Conservation (phyloP, 2,329 filamentous ascomycete genomes). For the Nigrospora osmanthi region DNA sequence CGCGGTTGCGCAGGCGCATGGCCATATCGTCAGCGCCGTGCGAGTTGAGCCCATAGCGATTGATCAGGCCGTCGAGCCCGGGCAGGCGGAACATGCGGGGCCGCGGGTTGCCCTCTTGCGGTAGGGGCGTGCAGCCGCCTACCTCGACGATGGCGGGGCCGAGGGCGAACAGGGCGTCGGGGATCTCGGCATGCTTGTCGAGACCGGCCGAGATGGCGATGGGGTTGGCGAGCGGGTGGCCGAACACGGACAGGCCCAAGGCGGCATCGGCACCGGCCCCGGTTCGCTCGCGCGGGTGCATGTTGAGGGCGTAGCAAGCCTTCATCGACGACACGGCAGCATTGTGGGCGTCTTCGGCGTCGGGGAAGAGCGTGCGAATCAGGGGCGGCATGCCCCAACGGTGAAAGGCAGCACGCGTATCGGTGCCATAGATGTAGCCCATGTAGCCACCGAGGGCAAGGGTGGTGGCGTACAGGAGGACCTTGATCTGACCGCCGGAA, state of each 20-base stretch:
- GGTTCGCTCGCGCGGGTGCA: slow-evolving; percentile 76
- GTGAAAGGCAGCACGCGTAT: slow-evolving; percentile 65
- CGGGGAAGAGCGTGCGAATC: slow-evolving; percentile 58
- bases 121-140: slow-evolving; percentile 79
- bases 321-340: slow-evolving; percentile 65
- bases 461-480: slow-evolving; percentile 30
- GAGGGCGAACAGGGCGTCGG: slow-evolving; percentile 74
- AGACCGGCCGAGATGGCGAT: slow-evolving; percentile 93
- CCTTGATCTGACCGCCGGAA: slow-evolving; percentile 18
- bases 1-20: slow-evolving; percentile 65
- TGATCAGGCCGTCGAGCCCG: slow-evolving; percentile 80
- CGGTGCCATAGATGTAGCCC: slow-evolving; percentile 63
- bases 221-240: slow-evolving; percentile 70
- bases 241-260: slow-evolving; percentile 57
- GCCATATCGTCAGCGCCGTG: slow-evolving; percentile 84
- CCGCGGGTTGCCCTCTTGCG: slow-evolving; percentile 80
- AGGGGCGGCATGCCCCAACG: slow-evolving; percentile 59
- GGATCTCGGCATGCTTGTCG: slow-evolving; percentile 89
- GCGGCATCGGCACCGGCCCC: slow-evolving; percentile 24
- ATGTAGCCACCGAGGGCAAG: slow-evolving; percentile 34
- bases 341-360: slow-evolving; percentile 91
- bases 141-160: slow-evolving; percentile 87
- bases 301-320: slow-evolving; percentile 61
- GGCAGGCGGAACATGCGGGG: slow-evolving; percentile 85
- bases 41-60: slow-evolving; percentile 93